A percentile compares a stretch with the other conserved stretches of the same genome.
Conservation (phyloP, 768 basidiomycete species). For the Psilocybe cubensis region DNA sequence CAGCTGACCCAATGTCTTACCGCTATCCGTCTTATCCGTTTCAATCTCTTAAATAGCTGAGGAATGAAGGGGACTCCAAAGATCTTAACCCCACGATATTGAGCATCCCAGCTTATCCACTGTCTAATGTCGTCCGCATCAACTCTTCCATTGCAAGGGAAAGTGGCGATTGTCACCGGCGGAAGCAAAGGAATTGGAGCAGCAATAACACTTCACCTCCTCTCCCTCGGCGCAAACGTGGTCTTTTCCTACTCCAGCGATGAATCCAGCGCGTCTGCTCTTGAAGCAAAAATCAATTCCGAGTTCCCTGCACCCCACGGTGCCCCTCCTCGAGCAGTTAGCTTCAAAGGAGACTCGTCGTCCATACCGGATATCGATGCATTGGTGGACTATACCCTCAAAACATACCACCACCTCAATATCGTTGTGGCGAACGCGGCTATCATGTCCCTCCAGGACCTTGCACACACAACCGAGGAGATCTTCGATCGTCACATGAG, state of each 20-base stretch:
- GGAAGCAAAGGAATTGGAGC: conserved; percentile 11
- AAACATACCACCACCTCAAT: conserved; percentile 44
- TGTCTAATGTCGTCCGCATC: neutral
- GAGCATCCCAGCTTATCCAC: neutral
- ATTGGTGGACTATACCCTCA: conserved; percentile 30
- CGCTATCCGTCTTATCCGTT: neutral
- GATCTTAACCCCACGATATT: too few species aligned
- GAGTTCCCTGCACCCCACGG: neutral
- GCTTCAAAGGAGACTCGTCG: conserved; percentile 4
- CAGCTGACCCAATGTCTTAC: neutral
- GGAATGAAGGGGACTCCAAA: too few species aligned
- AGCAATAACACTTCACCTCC: conserved; percentile 1
- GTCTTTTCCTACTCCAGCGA: conserved; percentile 12
- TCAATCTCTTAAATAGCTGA: neutral
- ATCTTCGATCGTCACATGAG: conserved; percentile 43
- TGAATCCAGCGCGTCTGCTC: neutral
- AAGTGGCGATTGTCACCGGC: conserved; percentile 12
- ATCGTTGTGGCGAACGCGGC: conserved; percentile 53
- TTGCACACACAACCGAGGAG: conserved; percentile 43
- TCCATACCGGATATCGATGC: conserved; percentile 1
- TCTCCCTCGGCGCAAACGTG: conserved; percentile 6
- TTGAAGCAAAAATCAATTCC: conserved; percentile 3
- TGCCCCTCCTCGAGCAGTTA: neutral
- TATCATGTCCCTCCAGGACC: conserved; percentile 42
- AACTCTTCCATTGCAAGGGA: neutral